phyloP scores from a whole-genome alignment of 2,329 filamentous ascomycete species.

The Colletotrichum melonis region DNA sequence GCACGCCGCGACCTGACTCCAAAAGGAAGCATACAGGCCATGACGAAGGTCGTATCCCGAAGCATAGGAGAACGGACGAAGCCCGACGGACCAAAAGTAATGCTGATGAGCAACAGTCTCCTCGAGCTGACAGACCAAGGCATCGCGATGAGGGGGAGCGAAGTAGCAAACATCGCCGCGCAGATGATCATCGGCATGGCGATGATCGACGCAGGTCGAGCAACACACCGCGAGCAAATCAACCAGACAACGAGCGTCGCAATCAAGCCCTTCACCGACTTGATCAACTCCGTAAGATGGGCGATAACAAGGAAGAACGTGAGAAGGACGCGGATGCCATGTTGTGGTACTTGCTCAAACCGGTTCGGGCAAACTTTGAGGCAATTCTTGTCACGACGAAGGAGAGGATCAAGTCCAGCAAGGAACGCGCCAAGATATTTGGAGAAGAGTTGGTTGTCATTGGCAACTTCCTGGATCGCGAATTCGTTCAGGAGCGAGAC shows the following conservation, averaged over 20 bases:
- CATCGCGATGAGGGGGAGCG: constrained; percentile 42
- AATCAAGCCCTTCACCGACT: constrained; percentile 53
- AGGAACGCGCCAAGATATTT: constrained; percentile 70
- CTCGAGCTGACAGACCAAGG: constrained; percentile 43
- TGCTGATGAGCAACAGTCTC: constrained; percentile 49
- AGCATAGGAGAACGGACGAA: constrained; percentile 55
- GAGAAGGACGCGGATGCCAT: constrained; percentile 58
- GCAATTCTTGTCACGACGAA: constrained; percentile 70
- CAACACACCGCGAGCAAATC: constrained; percentile 26
- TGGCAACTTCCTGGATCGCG: constrained; percentile 68
- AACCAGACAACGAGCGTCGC: constrained; percentile 47
- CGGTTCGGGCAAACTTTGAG: constrained; percentile 70
- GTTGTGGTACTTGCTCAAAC: constrained; percentile 64
- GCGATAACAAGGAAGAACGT: constrained; percentile 62
- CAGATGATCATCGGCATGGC: constrained; percentile 47
- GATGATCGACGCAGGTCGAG: constrained; percentile 44
- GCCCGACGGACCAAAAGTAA: constrained; percentile 50
- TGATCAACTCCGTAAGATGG: constrained; percentile 57
- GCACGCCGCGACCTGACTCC: constrained; percentile 62
- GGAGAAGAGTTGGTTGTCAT: constrained; percentile 71
- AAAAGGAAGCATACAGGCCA: constrained; percentile 71
- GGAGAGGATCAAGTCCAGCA: constrained; percentile 71
- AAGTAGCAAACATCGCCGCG: constrained; percentile 48
- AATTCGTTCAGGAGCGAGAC: constrained; percentile 50
- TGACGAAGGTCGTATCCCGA: constrained; percentile 56